Conservation (phyloP, 495 filamentous ascomycete genomes). For the Penicillium paxilli region DNA sequence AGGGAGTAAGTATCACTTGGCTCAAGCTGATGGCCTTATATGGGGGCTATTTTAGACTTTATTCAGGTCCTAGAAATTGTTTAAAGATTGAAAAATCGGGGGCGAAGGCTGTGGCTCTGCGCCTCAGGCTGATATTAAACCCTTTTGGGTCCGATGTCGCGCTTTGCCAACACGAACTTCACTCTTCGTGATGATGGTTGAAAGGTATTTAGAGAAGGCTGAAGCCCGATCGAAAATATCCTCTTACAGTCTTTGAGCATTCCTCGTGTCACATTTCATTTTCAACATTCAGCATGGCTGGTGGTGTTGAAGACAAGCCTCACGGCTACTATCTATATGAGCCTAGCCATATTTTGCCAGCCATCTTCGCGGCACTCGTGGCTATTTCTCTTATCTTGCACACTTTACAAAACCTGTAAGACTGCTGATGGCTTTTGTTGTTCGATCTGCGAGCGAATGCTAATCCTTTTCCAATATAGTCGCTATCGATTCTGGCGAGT, state of each 20-base stretch:
- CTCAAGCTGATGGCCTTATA: too few relatives aligned
- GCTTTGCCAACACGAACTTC: neutral
- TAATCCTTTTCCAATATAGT: constrained; percentile 8
- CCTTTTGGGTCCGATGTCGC: neutral
- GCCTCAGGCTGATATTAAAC: constrained; percentile 1
- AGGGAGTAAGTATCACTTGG: too few relatives aligned
- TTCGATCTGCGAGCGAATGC: neutral
- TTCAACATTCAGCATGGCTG: neutral
- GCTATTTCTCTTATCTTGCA: constrained; percentile 34
- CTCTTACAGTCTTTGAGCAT: neutral
- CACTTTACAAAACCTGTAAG: constrained; percentile 41
- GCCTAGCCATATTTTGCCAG: constrained; percentile 41
- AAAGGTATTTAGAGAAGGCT: neutral
- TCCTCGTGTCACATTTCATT: too few relatives aligned
- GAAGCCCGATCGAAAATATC: neutral
- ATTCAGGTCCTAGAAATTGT: neutral
- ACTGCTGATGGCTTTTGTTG: neutral
- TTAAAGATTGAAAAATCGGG: neutral
- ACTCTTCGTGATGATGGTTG: neutral
- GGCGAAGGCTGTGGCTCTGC: neutral
- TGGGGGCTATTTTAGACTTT: neutral
- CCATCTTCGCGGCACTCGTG: constrained; percentile 37
- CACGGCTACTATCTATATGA: constrained; percentile 30
- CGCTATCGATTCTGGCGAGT: constrained; percentile 42
- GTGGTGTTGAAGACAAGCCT: neutral